A percentile compares a stretch with the other conserved stretches of the same genome.
phyloP scores from a whole-genome alignment of 2,329 filamentous ascomycete genomes.

The Tolypocladium capitatum region DNA sequence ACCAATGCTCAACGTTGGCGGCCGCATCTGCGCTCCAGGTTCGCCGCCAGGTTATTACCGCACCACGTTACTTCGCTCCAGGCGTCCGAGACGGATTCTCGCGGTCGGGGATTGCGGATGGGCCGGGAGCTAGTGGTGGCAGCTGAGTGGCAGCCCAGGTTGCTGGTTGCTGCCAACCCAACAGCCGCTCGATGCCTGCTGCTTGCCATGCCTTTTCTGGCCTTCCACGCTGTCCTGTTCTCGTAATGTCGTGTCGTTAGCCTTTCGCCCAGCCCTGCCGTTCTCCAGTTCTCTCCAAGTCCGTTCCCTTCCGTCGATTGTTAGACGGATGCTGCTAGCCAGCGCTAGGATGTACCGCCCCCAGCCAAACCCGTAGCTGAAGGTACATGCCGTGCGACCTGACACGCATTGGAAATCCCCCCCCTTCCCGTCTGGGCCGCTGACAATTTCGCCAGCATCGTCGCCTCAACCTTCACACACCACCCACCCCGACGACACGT shows the following conservation, averaged over 20 bases:
- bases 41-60: no score
- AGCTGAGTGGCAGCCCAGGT: background rate
- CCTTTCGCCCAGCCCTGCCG: background rate
- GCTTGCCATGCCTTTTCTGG: no score
- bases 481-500: background rate
- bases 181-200: no score
- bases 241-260: no score
- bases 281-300: background rate
- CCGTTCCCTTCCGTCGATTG: background rate
- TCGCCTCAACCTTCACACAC: background rate
- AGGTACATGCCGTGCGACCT: background rate
- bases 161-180: no score
- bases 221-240: no score
- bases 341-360: background rate
- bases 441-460: background rate
- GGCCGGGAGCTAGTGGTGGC: conserved; percentile 6
- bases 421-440: background rate
- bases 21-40: background rate
- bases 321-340: background rate
- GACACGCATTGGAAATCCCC: no score
- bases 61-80: no score
- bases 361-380: background rate
- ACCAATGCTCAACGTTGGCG: background rate
- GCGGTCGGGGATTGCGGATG: no score
- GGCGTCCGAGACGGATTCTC: no score